A percentile compares a stretch with the other conserved stretches of the same genome.
These are phyloP conservation scores for Colletotrichum simmondsii DNA, from an alignment of 2,329 filamentous ascomycete species.

Conservation along the genomic window DNA sequence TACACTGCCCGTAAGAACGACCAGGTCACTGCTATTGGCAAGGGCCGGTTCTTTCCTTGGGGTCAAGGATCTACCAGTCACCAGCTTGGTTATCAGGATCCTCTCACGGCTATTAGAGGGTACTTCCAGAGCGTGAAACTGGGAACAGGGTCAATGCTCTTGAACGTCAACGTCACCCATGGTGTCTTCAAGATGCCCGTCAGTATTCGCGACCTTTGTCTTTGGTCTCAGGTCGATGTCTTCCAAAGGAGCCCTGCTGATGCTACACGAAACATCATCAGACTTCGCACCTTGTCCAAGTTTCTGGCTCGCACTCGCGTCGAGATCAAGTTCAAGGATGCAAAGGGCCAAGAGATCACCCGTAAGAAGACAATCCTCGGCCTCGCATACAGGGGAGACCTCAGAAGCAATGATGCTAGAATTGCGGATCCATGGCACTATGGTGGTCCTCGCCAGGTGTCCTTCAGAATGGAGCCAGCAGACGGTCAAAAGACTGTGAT, in stretches of 20 bases:
- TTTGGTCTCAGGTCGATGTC: slow-evolving; percentile 22
- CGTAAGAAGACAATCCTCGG: slow-evolving; percentile 41
- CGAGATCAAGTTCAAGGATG: slow-evolving; percentile 44
- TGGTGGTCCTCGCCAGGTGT: slow-evolving; percentile 41
- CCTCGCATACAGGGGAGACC: slow-evolving; percentile 35
- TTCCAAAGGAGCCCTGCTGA: slow-evolving; percentile 9
- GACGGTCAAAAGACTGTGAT: slow-evolving; percentile 37
- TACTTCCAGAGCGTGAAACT: slow-evolving; percentile 67
- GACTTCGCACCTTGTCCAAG: slow-evolving; percentile 46
- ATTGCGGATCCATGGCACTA: slow-evolving; percentile 22
- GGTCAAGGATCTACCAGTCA: slow-evolving; percentile 40
- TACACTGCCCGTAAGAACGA: slow-evolving; percentile 51
- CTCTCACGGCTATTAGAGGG: slow-evolving; percentile 58
- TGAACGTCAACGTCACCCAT: slow-evolving; percentile 67
- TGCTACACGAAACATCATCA: not conserved
- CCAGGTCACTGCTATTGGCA: slow-evolving; percentile 54
- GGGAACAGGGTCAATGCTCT: slow-evolving; percentile 62
- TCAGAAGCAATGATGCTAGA: not conserved
- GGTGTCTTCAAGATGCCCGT: slow-evolving; percentile 60
- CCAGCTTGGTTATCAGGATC: slow-evolving; percentile 41
- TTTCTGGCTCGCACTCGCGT: slow-evolving; percentile 53
- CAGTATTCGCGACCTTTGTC: slow-evolving; percentile 40
- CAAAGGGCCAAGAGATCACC: slow-evolving; percentile 30
- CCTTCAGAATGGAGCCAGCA: slow-evolving; percentile 43
- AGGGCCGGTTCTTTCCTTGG: slow-evolving; percentile 60